Evolutionary conservation across 2,329 filamentous ascomycete genomes (phyloP).

Genomic region (Chrysosphaeria jannelii): DNA sequence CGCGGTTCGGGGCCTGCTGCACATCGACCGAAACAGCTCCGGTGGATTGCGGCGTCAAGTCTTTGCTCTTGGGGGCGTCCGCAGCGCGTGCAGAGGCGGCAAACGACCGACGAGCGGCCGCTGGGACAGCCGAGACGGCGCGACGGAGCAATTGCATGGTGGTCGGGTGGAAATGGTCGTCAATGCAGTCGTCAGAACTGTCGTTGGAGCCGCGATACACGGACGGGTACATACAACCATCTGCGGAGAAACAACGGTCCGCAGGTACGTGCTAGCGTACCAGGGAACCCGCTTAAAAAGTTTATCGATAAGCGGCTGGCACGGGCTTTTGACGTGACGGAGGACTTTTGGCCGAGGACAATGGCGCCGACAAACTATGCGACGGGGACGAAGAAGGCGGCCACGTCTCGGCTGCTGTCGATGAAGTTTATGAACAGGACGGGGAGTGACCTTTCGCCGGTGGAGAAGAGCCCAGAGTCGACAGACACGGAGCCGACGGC

Average conservation of each 20-base stretch:
- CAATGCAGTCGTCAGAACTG: no score
- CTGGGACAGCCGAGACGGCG: slow-evolving; percentile 5
- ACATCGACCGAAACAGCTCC: slow-evolving; percentile 8
- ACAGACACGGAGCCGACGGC: slow-evolving; percentile 14
- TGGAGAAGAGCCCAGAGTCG: slow-evolving; percentile 10
- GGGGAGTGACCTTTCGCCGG: slow-evolving; percentile 1
- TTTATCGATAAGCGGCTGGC: no score
- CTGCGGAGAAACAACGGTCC: no score
- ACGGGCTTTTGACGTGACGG: no score
- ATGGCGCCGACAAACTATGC: slow-evolving; percentile 3
- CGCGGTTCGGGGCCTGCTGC: slow-evolving; percentile 66
- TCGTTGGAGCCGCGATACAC: no score
- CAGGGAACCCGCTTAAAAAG: no score
- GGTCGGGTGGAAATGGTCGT: no score
- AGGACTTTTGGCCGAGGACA: no score
- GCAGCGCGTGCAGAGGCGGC: slow-evolving; percentile 14
- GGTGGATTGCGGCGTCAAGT: slow-evolving; percentile 13
- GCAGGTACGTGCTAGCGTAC: no score
- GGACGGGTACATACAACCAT: no score
- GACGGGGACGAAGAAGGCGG: slow-evolving; percentile 14
- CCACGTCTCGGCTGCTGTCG: slow-evolving; percentile 58
- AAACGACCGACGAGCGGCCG: slow-evolving; percentile 14
- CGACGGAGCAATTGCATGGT: slow-evolving; percentile 14
- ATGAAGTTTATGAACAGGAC: slow-evolving; percentile 93
- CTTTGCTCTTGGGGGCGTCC: slow-evolving; percentile 10